Conservation (phyloP, 2,329 filamentous ascomycete species). For the Xylariales sp. region DNA sequence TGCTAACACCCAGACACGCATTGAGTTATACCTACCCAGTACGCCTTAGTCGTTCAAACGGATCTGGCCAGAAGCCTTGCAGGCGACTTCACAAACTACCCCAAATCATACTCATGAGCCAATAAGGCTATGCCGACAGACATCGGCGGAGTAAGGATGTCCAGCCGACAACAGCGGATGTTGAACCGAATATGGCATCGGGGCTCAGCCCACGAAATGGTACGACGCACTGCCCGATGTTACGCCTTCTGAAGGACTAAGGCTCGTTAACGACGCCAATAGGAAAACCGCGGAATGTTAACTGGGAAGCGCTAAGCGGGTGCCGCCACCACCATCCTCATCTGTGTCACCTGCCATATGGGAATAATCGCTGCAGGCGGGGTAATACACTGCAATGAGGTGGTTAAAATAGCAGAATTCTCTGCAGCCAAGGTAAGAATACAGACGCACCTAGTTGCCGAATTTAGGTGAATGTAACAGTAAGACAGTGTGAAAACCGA, state of each 20-base stretch:
- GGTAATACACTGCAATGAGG: slow-evolving; percentile 11
- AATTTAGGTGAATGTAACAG: slow-evolving; percentile 20
- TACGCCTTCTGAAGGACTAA: slow-evolving; percentile 4
- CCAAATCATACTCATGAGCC: not conserved
- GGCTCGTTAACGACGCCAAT: slow-evolving; percentile 32
- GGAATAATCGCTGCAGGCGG: slow-evolving; percentile 18
- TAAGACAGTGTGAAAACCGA: slow-evolving; percentile 20
- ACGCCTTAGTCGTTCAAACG: not conserved
- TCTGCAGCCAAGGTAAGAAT: slow-evolving; percentile 32
- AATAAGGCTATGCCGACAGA: slow-evolving; percentile 8
- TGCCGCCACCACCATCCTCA: slow-evolving; percentile 28
- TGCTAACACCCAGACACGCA: not conserved
- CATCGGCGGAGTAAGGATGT: not conserved
- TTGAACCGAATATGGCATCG: slow-evolving; percentile 13
- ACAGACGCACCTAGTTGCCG: slow-evolving; percentile 18
- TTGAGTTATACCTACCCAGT: not conserved
- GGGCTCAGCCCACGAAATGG: slow-evolving; percentile 12
- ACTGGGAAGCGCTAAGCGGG: slow-evolving; percentile 33
- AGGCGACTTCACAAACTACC: not conserved
- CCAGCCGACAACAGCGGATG: not conserved
- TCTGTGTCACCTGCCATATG: slow-evolving; percentile 30
- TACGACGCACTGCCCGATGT: slow-evolving; percentile 19
- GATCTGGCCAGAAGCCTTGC: not conserved
- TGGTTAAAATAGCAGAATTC: slow-evolving; percentile 35
- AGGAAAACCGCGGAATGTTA: slow-evolving; percentile 11